phyloP scores from a whole-genome alignment of 331 rosid species.

The Saraca asoca region DNA sequence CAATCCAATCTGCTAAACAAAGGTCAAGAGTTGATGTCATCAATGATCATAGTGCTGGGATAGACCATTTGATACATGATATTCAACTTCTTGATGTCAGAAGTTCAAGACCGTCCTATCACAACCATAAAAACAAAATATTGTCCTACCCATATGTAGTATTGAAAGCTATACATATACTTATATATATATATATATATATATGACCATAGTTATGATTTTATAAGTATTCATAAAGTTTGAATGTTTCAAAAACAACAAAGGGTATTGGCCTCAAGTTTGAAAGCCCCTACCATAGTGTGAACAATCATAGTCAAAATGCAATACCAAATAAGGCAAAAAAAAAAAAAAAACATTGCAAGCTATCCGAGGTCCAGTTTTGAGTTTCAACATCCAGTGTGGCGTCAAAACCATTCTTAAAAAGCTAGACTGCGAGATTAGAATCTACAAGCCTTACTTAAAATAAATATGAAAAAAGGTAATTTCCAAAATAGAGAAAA shows the following conservation, averaged over 20 bases:
- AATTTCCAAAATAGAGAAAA: constrained; percentile 31
- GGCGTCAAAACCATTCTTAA: constrained; percentile 30
- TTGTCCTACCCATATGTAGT: too few relatives aligned
- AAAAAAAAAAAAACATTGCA: neutral
- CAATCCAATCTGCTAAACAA: too few relatives aligned
- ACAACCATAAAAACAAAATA: too few relatives aligned
- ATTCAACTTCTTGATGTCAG: too few relatives aligned
- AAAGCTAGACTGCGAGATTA: constrained; percentile 11
- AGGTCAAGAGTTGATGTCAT: too few relatives aligned
- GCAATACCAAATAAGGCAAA: constrained; percentile 25
- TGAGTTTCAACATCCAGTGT: constrained; percentile 4
- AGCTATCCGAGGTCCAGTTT: constrained; percentile 4
- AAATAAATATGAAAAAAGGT: constrained; percentile 32
- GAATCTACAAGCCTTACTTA: constrained; percentile 34
- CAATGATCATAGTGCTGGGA: too few relatives aligned
- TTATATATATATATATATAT: too few relatives aligned
- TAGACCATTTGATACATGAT: too few relatives aligned
- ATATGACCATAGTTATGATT: neutral
- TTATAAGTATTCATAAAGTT: neutral
- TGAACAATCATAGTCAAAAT: constrained; percentile 22
- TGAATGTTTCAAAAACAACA: constrained; percentile 20
- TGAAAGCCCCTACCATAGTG: neutral
- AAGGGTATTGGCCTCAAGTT: constrained; percentile 12
- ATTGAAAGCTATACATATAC: too few relatives aligned
- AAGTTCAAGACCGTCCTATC: too few relatives aligned